A percentile compares a stretch with the other conserved stretches of the same genome.
Evolutionary conservation across 2,329 filamentous ascomycete species (phyloP).

Genomic region (Trichoderma lentiforme): DNA sequence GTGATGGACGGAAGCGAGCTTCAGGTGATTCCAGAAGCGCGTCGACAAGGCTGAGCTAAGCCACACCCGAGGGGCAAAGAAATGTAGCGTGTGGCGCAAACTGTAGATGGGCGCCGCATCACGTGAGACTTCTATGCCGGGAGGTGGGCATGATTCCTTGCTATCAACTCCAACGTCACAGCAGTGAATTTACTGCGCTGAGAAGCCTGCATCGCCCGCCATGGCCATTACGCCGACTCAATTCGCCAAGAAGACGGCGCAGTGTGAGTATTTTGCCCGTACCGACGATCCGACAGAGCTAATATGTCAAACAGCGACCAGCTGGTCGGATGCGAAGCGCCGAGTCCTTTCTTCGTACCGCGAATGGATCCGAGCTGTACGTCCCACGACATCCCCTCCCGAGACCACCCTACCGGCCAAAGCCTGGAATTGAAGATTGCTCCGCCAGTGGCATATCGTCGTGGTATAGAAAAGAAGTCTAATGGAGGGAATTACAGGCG

Average conservation of each 20-base stretch:
- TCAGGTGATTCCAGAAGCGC: conserved; percentile 4
- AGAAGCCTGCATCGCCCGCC: conserved; percentile 43
- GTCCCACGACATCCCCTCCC: conserved; percentile 38
- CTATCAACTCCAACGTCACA: conserved; percentile 31
- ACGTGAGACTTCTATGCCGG: conserved; percentile 29
- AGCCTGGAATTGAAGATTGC: background rate
- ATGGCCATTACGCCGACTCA: conserved; percentile 93
- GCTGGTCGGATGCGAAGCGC: conserved; percentile 82
- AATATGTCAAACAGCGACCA: conserved; percentile 62
- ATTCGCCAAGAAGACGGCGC: conserved; percentile 76
- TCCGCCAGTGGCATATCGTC: background rate
- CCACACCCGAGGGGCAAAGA: conserved; percentile 19
- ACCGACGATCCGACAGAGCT: conserved; percentile 29
- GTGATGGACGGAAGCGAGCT: background rate
- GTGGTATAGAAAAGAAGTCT: background rate
- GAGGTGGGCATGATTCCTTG: conserved; percentile 24
- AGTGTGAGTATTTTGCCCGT: conserved; percentile 56
- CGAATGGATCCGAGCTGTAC: conserved; percentile 93
- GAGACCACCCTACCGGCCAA: background rate
- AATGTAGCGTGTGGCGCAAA: conserved; percentile 20
- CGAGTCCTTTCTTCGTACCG: conserved; percentile 88
- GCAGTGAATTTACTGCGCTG: conserved; percentile 27
- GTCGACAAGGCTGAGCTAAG: conserved; percentile 19
- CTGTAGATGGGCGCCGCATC: conserved; percentile 24
- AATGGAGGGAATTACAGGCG: conserved; percentile 54